A percentile compares a stretch with the other conserved stretches of the same genome.
Evolutionary conservation across 1,284 basidiomycete genomes (phyloP).

Genomic region (Leccinum subfulvum): DNA sequence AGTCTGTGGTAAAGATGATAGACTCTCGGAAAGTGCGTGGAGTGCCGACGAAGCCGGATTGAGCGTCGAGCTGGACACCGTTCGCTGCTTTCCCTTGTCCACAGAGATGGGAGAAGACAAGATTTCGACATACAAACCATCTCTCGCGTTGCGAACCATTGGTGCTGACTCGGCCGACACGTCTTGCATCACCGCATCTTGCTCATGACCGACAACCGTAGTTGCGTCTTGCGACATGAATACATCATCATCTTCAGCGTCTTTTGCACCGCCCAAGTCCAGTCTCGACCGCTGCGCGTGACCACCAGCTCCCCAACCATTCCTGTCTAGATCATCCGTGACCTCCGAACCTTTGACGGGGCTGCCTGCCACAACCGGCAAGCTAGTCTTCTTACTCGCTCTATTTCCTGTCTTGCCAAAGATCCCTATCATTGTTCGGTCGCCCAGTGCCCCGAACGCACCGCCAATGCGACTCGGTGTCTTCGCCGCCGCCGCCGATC

Average conservation of each 20-base stretch:
- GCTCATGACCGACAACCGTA: neutral
- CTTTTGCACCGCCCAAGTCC: constrained; percentile 5
- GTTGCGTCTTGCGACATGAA: constrained; percentile 9
- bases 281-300: neutral
- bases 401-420: constrained; percentile 41
- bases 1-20: constrained; percentile 44
- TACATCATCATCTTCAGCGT: constrained; percentile 25
- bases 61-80: constrained; percentile 41
- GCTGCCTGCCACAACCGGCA: constrained; percentile 55
- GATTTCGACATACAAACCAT: constrained; percentile 12
- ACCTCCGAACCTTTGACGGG: constrained; percentile 47
- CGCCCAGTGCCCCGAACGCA: constrained; percentile 12
- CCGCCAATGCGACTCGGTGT: constrained; percentile 7
- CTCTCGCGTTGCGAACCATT: neutral
- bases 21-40: constrained; percentile 55
- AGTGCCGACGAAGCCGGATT: constrained; percentile 57
- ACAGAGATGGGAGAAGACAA: constrained; percentile 25
- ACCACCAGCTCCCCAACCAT: neutral
- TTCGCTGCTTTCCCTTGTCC: constrained; percentile 27
- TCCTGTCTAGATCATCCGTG: constrained; percentile 3
- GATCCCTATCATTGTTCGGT: constrained; percentile 20
- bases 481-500: constrained; percentile 3
- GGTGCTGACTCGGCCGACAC: neutral
- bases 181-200: constrained; percentile 7
- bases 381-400: constrained; percentile 60